These are phyloP conservation scores for Tolypocladium pustulatum DNA, from an alignment of 2,329 filamentous ascomycete genomes.

Conservation along the genomic window DNA sequence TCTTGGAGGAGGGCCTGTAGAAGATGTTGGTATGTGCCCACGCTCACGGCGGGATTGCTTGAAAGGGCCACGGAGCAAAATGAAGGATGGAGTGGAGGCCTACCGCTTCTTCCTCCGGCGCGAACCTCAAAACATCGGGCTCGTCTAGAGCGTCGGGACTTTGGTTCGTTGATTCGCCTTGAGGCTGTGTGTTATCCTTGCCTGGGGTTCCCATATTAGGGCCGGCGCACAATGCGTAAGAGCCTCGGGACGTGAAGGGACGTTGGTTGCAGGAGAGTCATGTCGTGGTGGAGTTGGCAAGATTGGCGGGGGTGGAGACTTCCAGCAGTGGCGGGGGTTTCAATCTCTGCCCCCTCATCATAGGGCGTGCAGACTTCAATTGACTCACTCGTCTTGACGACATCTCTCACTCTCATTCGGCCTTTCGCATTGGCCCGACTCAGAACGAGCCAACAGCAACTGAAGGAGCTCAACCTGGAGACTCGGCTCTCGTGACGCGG, in stretches of 20 bases:
- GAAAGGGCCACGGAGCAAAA: background rate
- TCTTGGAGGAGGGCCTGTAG: constrained; percentile 55
- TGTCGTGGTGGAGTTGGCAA: background rate
- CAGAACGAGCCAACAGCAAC: background rate
- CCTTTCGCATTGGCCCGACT: background rate
- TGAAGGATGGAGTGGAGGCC: background rate
- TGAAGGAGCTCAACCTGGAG: background rate
- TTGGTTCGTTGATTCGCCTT: background rate
- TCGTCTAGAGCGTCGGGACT: constrained; percentile 5
- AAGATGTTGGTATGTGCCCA: background rate
- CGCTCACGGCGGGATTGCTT: background rate
- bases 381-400: background rate
- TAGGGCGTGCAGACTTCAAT: background rate
- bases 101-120: constrained; percentile 47
- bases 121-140: constrained; percentile 26
- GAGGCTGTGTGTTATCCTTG: background rate
- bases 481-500: background rate
- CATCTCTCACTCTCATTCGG: background rate
- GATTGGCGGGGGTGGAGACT: background rate
- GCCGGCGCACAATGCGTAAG: background rate
- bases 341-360: background rate
- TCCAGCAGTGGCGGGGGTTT: background rate
- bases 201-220: background rate
- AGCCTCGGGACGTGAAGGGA: background rate
- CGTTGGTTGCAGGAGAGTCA: background rate